Evolutionary conservation across 352 stramenopile genomes (phyloP).

Genomic region (Phytophthora pini): DNA sequence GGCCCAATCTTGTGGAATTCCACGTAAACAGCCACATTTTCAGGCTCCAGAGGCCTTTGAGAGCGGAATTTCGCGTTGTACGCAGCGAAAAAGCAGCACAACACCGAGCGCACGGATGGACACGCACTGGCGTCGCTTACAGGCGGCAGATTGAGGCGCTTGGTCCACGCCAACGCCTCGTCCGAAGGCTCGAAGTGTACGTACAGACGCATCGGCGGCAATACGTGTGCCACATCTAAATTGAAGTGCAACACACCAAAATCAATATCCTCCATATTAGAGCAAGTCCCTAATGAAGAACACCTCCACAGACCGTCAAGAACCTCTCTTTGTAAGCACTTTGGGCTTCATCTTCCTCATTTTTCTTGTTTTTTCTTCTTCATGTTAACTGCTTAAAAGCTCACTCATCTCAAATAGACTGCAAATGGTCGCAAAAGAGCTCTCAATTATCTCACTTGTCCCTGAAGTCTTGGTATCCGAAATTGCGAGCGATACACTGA

Average conservation of each 20-base stretch:
- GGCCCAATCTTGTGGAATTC: conserved; percentile 43
- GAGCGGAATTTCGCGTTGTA: conserved; percentile 55
- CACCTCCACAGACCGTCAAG: too few relatives aligned
- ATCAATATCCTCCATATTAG: too few relatives aligned
- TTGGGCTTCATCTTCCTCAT: conserved; percentile 16
- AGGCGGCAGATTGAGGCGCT: conserved; percentile 50
- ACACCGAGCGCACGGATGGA: conserved; percentile 47
- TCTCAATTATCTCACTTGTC: conserved; percentile 35
- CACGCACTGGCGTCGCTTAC: conserved; percentile 9
- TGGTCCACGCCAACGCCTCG: conserved; percentile 51
- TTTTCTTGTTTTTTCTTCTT: conserved; percentile 33
- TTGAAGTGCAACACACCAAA: conserved; percentile 6
- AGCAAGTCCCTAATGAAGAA: too few relatives aligned
- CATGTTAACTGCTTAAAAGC: background rate
- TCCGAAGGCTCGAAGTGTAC: conserved; percentile 64
- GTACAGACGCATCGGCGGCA: conserved; percentile 56
- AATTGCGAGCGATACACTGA: conserved; percentile 9
- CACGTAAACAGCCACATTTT: conserved; percentile 48
- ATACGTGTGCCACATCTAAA: conserved; percentile 13
- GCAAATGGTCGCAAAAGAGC: too few relatives aligned
- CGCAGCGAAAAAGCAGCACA: conserved; percentile 44
- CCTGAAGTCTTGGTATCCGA: background rate
- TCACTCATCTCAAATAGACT: conserved; percentile 4
- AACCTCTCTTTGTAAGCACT: background rate
- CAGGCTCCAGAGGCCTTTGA: conserved; percentile 23